These are phyloP conservation scores for Rhodotorula sp. DNA, from an alignment of 1,284 basidiomycete species.

Conservation along the genomic window DNA sequence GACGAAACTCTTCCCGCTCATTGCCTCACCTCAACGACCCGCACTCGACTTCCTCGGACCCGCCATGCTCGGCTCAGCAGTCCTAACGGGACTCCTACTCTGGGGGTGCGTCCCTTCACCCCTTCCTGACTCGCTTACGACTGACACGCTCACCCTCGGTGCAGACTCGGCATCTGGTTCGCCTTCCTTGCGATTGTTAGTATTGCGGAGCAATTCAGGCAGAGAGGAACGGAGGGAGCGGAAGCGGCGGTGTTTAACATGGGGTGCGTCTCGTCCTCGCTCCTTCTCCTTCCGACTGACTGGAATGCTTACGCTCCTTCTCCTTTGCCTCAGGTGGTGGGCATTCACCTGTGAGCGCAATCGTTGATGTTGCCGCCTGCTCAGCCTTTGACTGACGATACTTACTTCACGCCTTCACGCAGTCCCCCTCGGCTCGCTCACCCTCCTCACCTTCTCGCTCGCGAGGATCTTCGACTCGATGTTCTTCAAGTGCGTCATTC, in stretches of 20 bases:
- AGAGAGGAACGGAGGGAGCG: not conserved
- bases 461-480: slow-evolving; percentile 39
- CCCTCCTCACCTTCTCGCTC: slow-evolving; percentile 42
- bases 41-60: slow-evolving; percentile 26
- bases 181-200: slow-evolving; percentile 37
- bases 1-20: slow-evolving; percentile 34
- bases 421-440: slow-evolving; percentile 43
- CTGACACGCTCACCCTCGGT: not conserved
- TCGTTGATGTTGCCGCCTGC: not conserved
- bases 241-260: slow-evolving; percentile 37
- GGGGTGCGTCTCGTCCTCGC: slow-evolving; percentile 17
- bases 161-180: slow-evolving; percentile 43
- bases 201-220: slow-evolving; percentile 29
- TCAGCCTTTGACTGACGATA: not conserved
- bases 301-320: not conserved
- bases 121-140: not conserved
- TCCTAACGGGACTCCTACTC: slow-evolving; percentile 40
- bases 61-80: slow-evolving; percentile 38
- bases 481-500: slow-evolving; percentile 40
- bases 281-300: not conserved
- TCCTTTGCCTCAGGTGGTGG: slow-evolving; percentile 1
- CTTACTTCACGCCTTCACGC: too few species aligned
- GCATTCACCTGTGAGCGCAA: slow-evolving; percentile 12
- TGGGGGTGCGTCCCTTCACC: slow-evolving; percentile 33
- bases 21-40: slow-evolving; percentile 21